phyloP scores from a whole-genome alignment of 129 eudicot species.

The Dittrichia graveolens region DNA sequence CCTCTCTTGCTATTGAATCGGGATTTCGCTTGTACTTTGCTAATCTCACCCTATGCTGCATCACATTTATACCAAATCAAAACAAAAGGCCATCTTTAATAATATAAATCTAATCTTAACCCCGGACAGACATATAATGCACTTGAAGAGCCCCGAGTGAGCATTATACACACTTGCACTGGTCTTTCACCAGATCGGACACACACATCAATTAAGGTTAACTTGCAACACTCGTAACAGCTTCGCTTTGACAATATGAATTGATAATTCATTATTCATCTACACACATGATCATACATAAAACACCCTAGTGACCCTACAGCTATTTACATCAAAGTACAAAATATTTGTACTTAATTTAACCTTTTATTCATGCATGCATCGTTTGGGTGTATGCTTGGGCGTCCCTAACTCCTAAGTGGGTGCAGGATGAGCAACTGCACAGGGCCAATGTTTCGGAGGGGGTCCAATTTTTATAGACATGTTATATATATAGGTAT shows the following conservation, averaged over 20 bases:
- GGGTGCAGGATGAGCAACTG: no score
- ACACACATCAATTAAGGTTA: constrained; percentile 15
- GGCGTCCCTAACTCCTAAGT: no score
- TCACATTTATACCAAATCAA: constrained; percentile 12
- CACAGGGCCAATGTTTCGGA: no score
- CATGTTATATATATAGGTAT: no score
- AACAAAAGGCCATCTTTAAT: constrained; percentile 26
- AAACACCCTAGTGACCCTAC: background rate
- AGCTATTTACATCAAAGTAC: background rate
- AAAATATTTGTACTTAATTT: background rate
- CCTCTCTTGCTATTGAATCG: constrained; percentile 64
- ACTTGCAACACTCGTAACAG: constrained; percentile 14
- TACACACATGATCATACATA: constrained; percentile 9
- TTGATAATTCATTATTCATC: constrained; percentile 3
- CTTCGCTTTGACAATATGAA: background rate
- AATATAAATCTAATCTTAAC: constrained; percentile 17
- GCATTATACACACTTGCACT: constrained; percentile 19
- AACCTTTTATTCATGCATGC: background rate
- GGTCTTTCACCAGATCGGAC: constrained; percentile 15
- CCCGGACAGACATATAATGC: constrained; percentile 24
- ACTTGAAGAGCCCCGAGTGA: constrained; percentile 16
- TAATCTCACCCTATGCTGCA: constrained; percentile 95
- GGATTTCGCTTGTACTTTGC: constrained; percentile 83
- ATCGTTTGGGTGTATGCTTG: background rate
- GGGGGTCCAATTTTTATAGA: no score